Percentiles rank a stretch among this genome's conserved stretches.
Evolutionary conservation across 306 rosid species (phyloP).

Genomic region (Fagus sylvatica): DNA sequence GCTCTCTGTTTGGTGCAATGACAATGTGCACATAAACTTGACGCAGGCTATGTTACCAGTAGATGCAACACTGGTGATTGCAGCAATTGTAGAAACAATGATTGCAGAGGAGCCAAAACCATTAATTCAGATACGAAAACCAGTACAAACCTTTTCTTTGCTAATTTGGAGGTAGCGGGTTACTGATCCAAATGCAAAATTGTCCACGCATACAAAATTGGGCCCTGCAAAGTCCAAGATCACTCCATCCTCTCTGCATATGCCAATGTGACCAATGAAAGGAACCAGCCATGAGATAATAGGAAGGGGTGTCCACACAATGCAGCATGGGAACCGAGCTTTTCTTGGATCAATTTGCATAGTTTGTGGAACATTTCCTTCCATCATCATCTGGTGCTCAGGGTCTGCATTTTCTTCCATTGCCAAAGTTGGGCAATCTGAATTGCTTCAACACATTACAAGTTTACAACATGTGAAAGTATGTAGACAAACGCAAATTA

Average conservation of each 20-base stretch:
- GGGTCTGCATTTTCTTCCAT: conserved; percentile 64
- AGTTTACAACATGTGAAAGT: not conserved
- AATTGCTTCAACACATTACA: conserved; percentile 18
- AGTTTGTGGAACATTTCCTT: conserved; percentile 37
- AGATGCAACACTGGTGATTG: conserved; percentile 2
- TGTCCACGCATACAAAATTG: conserved; percentile 80
- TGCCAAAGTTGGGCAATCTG: conserved; percentile 25
- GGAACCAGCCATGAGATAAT: conserved; percentile 91
- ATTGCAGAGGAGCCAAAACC: not conserved
- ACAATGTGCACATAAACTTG: not conserved
- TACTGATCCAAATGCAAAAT: conserved; percentile 82
- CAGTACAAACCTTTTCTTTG: conserved; percentile 60
- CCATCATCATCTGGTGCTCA: conserved; percentile 51
- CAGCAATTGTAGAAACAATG: not conserved
- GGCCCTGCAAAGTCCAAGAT: conserved; percentile 98
- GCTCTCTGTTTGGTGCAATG: conserved; percentile 15
- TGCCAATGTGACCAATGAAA: conserved; percentile 91
- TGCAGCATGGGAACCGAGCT: conserved; percentile 84
- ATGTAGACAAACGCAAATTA: not conserved
- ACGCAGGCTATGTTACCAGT: conserved; percentile 15
- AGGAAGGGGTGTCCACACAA: conserved; percentile 99
- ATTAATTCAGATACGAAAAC: conserved; percentile 1
- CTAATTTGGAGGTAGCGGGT: conserved; percentile 73
- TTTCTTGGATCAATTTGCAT: conserved; percentile 71
- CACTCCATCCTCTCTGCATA: conserved; percentile 95